These are phyloP conservation scores for Emergomyces pasteurianus DNA, from an alignment of 2,329 filamentous ascomycete genomes.

Conservation along the genomic window DNA sequence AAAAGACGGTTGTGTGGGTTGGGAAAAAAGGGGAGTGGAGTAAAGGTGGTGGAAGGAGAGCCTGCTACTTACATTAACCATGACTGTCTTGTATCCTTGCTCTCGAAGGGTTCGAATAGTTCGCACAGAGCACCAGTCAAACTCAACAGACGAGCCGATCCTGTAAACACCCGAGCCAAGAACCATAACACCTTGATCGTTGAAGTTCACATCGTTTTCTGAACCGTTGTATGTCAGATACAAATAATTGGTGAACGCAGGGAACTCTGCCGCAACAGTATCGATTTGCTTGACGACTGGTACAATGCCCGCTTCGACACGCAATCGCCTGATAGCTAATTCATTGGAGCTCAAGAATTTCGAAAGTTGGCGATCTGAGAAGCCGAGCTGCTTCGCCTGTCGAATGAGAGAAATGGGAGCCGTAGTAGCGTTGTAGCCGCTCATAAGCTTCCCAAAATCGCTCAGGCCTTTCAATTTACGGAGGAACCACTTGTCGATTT, in stretches of 20 bases:
- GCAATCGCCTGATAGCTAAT: constrained; percentile 69
- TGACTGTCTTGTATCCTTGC: constrained; percentile 81
- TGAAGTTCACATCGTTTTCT: constrained; percentile 70
- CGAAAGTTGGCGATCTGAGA: constrained; percentile 85
- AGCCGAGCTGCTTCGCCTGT: constrained; percentile 85
- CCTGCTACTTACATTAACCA: constrained; percentile 54
- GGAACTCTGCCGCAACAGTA: constrained; percentile 94
- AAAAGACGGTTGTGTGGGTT: background rate
- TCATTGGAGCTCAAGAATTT: constrained; percentile 94
- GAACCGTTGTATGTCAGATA: constrained; percentile 92
- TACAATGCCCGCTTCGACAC: constrained; percentile 74
- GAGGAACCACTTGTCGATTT: constrained; percentile 98
- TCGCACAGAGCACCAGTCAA: constrained; percentile 96
- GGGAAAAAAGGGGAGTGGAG: background rate
- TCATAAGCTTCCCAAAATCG: constrained; percentile 75
- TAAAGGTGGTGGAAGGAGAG: background rate
- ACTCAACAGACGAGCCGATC: constrained; percentile 95
- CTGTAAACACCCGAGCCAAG: constrained; percentile 91
- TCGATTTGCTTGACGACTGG: constrained; percentile 97
- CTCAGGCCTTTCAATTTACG: constrained; percentile 81
- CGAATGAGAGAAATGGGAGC: constrained; percentile 55
- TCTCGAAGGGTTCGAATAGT: constrained; percentile 83
- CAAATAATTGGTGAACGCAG: constrained; percentile 86
- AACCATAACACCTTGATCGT: constrained; percentile 91
- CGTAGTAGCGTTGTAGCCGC: constrained; percentile 54